Conservation (phyloP, 78 protist genomes). For the Dictyostelium capitatum region DNA sequence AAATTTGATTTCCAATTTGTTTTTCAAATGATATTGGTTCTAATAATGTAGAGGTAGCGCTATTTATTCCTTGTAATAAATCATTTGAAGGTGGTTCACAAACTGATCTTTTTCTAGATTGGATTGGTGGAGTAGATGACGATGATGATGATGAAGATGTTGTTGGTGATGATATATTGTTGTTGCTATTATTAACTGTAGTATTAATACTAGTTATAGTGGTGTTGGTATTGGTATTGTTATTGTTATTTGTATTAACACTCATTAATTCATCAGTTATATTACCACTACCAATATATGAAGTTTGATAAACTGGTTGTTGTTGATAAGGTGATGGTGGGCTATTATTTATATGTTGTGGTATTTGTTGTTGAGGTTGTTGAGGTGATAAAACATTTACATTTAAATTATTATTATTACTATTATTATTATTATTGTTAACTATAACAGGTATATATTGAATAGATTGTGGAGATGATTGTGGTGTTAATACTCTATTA, state of each 20-base stretch:
- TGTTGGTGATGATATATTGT: neutral
- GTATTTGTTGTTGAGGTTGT: neutral
- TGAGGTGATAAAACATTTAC: neutral
- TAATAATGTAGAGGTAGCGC: neutral
- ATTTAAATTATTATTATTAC: neutral
- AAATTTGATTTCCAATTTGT: neutral
- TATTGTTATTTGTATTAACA: neutral
- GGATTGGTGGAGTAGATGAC: constrained; percentile 10
- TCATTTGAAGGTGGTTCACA: neutral
- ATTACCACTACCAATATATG: neutral
- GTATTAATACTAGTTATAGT: neutral
- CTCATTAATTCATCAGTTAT: neutral
- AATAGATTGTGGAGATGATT: too few species aligned
- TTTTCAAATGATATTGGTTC: neutral
- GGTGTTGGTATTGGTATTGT: neutral
- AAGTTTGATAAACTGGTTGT: neutral
- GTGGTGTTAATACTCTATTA: too few species aligned
- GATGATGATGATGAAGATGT: neutral
- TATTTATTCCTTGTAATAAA: too few species aligned
- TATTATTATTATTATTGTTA: neutral
- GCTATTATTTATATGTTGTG: neutral
- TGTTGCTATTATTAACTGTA: neutral
- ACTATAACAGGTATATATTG: too few species aligned
- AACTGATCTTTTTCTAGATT: constrained; percentile 13
- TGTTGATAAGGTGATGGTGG: constrained; percentile 16